These are phyloP conservation scores for Tagetes patula DNA, from an alignment of 129 eudicot species.

Conservation along the genomic window DNA sequence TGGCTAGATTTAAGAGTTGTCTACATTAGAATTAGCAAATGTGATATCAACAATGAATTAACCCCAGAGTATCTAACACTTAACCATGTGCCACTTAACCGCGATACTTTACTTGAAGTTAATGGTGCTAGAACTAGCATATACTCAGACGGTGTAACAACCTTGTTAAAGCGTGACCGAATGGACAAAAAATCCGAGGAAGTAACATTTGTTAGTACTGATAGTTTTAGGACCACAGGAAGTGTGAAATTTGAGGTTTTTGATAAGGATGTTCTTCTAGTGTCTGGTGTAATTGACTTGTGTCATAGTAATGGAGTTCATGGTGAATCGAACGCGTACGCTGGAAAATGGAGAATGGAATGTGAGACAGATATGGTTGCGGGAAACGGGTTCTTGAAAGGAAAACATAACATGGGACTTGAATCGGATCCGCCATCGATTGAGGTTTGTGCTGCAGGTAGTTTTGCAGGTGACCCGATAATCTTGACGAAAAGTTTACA, in stretches of 20 bases:
- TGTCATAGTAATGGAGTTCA: slow-evolving; percentile 45
- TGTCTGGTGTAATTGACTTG: slow-evolving; percentile 60
- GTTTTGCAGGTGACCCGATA: slow-evolving; percentile 66
- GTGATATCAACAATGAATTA: slow-evolving; percentile 61
- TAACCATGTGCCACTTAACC: slow-evolving; percentile 75
- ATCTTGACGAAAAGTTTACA: slow-evolving; percentile 63
- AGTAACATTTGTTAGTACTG: slow-evolving; percentile 78
- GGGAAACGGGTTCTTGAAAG: slow-evolving; percentile 49
- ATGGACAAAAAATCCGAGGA: slow-evolving; percentile 80
- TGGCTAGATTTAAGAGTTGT: slow-evolving; percentile 85
- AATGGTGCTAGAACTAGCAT: slow-evolving; percentile 68
- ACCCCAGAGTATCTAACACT: slow-evolving; percentile 76
- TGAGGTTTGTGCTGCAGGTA: slow-evolving; percentile 87
- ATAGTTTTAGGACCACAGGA: slow-evolving; percentile 69
- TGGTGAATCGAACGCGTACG: slow-evolving; percentile 39
- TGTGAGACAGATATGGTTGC: slow-evolving; percentile 57
- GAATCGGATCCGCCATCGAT: slow-evolving; percentile 52
- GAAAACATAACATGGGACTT: slow-evolving; percentile 34
- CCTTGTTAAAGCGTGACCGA: slow-evolving; percentile 62
- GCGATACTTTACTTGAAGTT: slow-evolving; percentile 82
- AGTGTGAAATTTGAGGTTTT: slow-evolving; percentile 80
- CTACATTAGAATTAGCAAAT: slow-evolving; percentile 77
- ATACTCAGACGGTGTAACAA: slow-evolving; percentile 58
- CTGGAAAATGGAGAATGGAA: slow-evolving; percentile 60
- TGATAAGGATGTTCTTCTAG: slow-evolving; percentile 52